Base-by-base conservation (phyloP, 371 early-diverging fungal species). In the Mortierella sp. region DNA sequence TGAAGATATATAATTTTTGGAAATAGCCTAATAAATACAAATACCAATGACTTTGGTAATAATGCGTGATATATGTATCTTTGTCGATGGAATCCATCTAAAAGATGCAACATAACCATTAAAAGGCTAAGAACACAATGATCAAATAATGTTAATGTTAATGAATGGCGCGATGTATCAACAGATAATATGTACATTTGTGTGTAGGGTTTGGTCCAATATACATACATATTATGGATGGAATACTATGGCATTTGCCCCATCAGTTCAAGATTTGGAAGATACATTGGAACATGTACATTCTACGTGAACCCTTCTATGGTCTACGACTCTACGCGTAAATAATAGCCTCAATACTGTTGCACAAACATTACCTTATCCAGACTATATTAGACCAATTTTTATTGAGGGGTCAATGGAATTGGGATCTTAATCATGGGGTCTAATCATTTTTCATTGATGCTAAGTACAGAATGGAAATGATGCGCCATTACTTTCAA, bases 61-160 rank as follows among this genome's bases (percentile, higher is more conserved):
- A 22, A 53, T 53, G 3, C 19, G 53, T 9, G 0, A 53, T 10
- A 22, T 53, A 5, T 53, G 21, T 36, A 36, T 36, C 36, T 6
- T 36, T 3, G 36, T 36, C 36, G 36, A 36, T 36, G 21, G 32
- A 15, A 21, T 19, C 40, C 38, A 63, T 47, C 48, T 48, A 50
- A 63, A 63, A 2, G 63, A 63, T 48, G 28, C 19, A 13, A 63
- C 48, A 22, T 21, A 63, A 10, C 63, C 63, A 32, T 63, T 33
- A 6, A 63, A 63, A 0, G 63, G 0, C 45, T 48, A 32, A n/a
- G 16, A 40, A 36, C 8, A 6, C 2, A n/a, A n/a, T n/a, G 24
- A 33, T 1, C 24, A 53, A 3, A 36, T 36, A 36, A 0, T 36
- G 7, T 36, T 36, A 36, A 6, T 36, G 36, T 36, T 36, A 2